Conservation (phyloP, 768 basidiomycete species). For the Galerina marginata region DNA sequence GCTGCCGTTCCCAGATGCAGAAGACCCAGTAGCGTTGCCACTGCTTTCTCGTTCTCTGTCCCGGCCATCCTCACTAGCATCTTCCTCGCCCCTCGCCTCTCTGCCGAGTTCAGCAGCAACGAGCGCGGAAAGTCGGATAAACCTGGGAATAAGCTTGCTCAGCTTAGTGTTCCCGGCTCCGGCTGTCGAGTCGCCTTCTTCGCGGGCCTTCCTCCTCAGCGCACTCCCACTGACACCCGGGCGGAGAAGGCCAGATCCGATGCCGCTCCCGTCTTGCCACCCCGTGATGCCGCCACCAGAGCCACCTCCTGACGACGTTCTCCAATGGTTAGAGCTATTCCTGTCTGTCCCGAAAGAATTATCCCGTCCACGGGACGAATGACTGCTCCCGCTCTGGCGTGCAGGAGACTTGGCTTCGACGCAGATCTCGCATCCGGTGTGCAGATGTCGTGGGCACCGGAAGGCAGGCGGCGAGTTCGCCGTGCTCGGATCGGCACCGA, state of each 20-base stretch:
- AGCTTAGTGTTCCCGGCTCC: slow-evolving; percentile 69
- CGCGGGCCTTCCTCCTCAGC: slow-evolving; percentile 54
- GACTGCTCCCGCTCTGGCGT: slow-evolving; percentile 31
- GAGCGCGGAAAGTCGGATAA: slow-evolving; percentile 78
- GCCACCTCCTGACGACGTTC: slow-evolving; percentile 37
- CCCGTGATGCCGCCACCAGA: slow-evolving; percentile 64
- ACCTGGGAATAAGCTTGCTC: slow-evolving; percentile 69
- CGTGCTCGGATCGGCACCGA: slow-evolving; percentile 64
- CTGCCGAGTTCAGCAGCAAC: slow-evolving; percentile 79
- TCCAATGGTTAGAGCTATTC: slow-evolving; percentile 31
- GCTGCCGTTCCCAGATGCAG: not conserved
- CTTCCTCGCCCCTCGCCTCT: slow-evolving; percentile 65
- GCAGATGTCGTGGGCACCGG: slow-evolving; percentile 76
- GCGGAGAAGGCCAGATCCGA: slow-evolving; percentile 70
- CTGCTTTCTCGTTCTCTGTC: slow-evolving; percentile 10
- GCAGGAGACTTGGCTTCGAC: slow-evolving; percentile 58
- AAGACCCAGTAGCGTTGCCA: not conserved
- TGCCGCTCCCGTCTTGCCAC: slow-evolving; percentile 77
- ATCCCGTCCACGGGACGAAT: slow-evolving; percentile 24
- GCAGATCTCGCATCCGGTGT: slow-evolving; percentile 78
- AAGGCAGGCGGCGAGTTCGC: slow-evolving; percentile 66
- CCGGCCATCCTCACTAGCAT: slow-evolving; percentile 34
- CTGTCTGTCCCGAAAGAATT: slow-evolving; percentile 14
- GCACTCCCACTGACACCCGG: slow-evolving; percentile 62
- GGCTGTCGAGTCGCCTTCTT: slow-evolving; percentile 30